Conservation (phyloP, 345 rosid species). For the Pistacia atlantica region DNA sequence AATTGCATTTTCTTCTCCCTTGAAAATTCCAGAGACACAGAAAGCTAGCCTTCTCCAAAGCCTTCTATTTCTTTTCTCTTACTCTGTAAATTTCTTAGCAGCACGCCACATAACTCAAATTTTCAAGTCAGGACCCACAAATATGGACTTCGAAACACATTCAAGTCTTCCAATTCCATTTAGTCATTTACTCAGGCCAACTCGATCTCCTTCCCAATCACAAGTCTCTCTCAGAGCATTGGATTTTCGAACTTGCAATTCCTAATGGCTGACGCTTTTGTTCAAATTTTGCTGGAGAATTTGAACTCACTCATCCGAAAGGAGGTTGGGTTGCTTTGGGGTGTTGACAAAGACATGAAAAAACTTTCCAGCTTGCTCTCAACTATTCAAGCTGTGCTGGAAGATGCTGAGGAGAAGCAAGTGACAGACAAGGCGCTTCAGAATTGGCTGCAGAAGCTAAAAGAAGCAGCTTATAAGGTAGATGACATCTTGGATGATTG, state of each 20-base stretch:
- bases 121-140: no score
- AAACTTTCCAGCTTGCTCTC: not conserved
- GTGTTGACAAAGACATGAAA: conserved; percentile 8
- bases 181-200: not conserved
- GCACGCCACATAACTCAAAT: no score
- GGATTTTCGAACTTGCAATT: not conserved
- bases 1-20: not conserved
- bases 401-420: conserved; percentile 8
- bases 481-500: conserved; percentile 6
- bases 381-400: conserved; percentile 2
- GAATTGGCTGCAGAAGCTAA: conserved; percentile 14
- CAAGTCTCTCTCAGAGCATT: not conserved
- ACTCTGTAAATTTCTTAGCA: no score
- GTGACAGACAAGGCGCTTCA: not conserved
- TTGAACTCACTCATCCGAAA: conserved; percentile 6
- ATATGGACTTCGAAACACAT: not conserved
- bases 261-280: not conserved
- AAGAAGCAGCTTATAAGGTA: not conserved
- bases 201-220: not conserved
- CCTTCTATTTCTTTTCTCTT: not conserved
- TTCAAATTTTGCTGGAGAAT: not conserved
- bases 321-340: conserved; percentile 11
- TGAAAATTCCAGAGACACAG: not conserved
- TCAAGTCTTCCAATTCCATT: not conserved
- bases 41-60: not conserved